Evolutionary conservation across 192 early-diverging fungal genomes (phyloP), one percentile per base, ranked within the genome.

Genomic region (Linnemannia zychae): DNA sequence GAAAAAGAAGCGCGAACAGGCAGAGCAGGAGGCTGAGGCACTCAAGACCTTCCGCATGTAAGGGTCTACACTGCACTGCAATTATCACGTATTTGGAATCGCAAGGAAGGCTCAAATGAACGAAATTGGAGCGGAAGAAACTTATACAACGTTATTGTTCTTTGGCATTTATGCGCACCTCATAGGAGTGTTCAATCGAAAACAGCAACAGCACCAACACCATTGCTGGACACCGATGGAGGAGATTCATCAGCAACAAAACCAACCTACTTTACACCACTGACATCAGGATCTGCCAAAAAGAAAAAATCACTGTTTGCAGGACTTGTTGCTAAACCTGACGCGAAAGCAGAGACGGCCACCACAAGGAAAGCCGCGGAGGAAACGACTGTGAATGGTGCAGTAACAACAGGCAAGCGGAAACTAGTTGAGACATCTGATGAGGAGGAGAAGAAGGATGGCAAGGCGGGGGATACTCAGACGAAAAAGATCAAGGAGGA

Each of bases 11-110:
- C 46, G 68, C 22, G 87, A 86, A 22, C 84, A 82, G 49, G 81
- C 76, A 46, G 71, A 82, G 24, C 89, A 89, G 63, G 92, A 91
- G 72, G 72, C 81, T 17, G 68, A 87, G 17, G 89, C 87, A 47
- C 71, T 92, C 17, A 89, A 91, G 69, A 75, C 72, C 37, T 92
- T 89, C 79, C 83, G 92, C 73, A 80, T 77, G 90, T 92, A 88
- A 71, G 90, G 66, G 20, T 46, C 65, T 52, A 24, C 40, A 44
- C n/a, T n/a, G 40, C 22, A 20, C 53, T 69, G 33, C 36, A 20
- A 31, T 31, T 13, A 60, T 69, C n/a, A 0, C 7, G 12, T 1
- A 7, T 67, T 67, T 4, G n/a, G 36, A 67, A 28, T 16, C 15
- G 49, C 7, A 16, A 7, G 9, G 44, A 71, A 6, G 9, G 40